phyloP scores from a whole-genome alignment of 202 grass and related monocot genomes.

The Dendrocalamus latiflorus region DNA sequence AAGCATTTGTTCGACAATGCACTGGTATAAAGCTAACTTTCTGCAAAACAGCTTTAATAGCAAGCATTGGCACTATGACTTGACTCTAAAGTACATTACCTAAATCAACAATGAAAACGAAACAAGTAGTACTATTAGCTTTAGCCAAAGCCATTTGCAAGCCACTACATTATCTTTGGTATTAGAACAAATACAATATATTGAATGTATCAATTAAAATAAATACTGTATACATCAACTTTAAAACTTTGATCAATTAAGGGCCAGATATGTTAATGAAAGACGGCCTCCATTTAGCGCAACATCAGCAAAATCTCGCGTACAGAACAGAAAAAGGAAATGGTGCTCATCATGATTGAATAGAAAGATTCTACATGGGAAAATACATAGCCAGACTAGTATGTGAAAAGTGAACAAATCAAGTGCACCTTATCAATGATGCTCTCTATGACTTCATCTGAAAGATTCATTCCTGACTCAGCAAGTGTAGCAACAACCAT shows the following conservation, averaged over 20 bases:
- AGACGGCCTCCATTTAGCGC: neutral
- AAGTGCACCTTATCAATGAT: conserved; percentile 90
- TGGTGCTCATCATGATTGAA: neutral
- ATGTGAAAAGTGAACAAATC: neutral
- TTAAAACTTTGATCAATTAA: neutral
- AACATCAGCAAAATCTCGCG: neutral
- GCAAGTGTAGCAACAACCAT: conserved; percentile 98
- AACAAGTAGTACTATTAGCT: neutral
- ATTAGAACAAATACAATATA: neutral
- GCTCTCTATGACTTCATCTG: conserved; percentile 79
- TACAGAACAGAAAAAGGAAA: neutral
- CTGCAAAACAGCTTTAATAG: neutral
- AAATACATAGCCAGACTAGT: neutral
- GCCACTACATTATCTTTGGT: neutral
- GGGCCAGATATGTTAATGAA: neutral
- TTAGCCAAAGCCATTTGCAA: neutral
- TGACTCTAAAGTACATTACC: neutral
- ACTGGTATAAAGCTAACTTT: neutral
- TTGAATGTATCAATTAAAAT: neutral
- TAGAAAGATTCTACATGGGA: conserved; percentile 4
- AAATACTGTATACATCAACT: neutral
- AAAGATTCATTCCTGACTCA: conserved; percentile 92
- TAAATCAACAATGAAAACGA: neutral
- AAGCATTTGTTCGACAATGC: neutral
- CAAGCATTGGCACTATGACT: neutral